Percentiles rank a stretch among this genome's conserved stretches.
These are phyloP conservation scores for Candida insectalens DNA, from an alignment of 805 yeast species.

Conservation along the genomic window DNA sequence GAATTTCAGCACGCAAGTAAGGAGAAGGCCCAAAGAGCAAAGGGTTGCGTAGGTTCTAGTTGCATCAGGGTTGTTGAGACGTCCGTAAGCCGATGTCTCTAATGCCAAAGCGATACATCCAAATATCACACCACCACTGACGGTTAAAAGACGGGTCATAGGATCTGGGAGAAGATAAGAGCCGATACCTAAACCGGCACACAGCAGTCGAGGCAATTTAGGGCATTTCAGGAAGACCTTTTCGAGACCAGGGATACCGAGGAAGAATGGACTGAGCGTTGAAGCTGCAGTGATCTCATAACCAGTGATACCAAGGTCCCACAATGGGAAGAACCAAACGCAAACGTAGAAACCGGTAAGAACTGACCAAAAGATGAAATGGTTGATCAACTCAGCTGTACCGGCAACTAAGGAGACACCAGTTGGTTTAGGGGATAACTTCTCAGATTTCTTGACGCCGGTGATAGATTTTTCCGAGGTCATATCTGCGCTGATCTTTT, in stretches of 20 bases:
- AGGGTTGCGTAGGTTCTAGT: constrained; percentile 40
- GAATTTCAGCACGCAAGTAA: constrained; percentile 68
- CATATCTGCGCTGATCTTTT: constrained; percentile 12
- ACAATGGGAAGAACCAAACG: constrained; percentile 94
- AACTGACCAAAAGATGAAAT: constrained; percentile 80
- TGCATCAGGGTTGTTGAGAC: constrained; percentile 15
- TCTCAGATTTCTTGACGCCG: constrained; percentile 3
- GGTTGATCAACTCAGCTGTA: constrained; percentile 58
- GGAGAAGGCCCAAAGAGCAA: constrained; percentile 60
- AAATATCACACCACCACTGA: constrained; percentile 59
- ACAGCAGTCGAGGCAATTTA: constrained; percentile 40
- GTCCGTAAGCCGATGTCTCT: constrained; percentile 36
- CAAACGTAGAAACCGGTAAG: constrained; percentile 73
- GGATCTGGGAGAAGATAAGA: constrained; percentile 65
- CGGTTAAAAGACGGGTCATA: constrained; percentile 52
- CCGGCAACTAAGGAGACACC: constrained; percentile 31
- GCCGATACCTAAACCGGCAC: constrained; percentile 63
- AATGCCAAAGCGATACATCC: constrained; percentile 49
- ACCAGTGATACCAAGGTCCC: constrained; percentile 98
- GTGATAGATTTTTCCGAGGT: neutral
- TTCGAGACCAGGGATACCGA: constrained; percentile 24
- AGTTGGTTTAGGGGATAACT: constrained; percentile 12
- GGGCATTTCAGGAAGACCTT: constrained; percentile 34
- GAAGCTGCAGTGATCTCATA: constrained; percentile 67
- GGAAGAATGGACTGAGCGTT: constrained; percentile 40